phyloP scores from a whole-genome alignment of 2,329 filamentous ascomycete species.

The Fusarium acutatum region DNA sequence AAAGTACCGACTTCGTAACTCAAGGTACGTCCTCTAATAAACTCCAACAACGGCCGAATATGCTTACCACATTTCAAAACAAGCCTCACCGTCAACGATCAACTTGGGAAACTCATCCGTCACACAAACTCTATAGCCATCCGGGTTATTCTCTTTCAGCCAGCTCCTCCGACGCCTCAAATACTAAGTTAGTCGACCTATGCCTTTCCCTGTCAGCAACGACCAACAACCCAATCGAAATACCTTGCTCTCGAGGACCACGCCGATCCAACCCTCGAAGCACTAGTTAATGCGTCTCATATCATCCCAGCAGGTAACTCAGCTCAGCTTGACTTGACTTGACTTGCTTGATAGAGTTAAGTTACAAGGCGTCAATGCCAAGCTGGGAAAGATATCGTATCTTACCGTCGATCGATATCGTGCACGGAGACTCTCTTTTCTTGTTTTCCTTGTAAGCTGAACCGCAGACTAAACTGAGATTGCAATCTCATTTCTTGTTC shows the following conservation, averaged over 20 bases:
- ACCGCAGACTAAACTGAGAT: constrained; percentile 6
- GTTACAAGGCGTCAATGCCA: background rate
- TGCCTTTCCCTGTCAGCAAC: constrained; percentile 19
- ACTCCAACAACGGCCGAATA: constrained; percentile 2
- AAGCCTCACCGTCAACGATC: constrained; percentile 26
- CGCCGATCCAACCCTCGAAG: constrained; percentile 17
- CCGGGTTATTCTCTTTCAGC: constrained; percentile 34
- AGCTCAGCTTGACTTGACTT: background rate
- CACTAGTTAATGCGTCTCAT: constrained; percentile 41
- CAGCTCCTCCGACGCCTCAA: constrained; percentile 34
- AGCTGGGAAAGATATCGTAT: constrained; percentile 13
- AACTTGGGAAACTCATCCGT: background rate
- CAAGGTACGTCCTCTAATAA: background rate
- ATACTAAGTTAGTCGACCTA: background rate
- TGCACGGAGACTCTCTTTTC: constrained; percentile 17
- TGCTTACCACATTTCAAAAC: background rate
- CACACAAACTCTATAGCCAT: constrained; percentile 6
- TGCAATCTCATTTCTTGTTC: constrained; percentile 11
- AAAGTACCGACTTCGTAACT: background rate
- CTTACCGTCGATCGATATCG: constrained; percentile 23
- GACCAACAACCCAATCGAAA: constrained; percentile 13
- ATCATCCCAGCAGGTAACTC: constrained; percentile 28
- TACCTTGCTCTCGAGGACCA: constrained; percentile 9
- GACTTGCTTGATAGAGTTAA: constrained; percentile 2
- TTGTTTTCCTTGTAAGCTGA: constrained; percentile 7